These are phyloP conservation scores for Aspergillus novofumigatus DNA, from an alignment of 2,329 filamentous ascomycete genomes.

Conservation along the genomic window DNA sequence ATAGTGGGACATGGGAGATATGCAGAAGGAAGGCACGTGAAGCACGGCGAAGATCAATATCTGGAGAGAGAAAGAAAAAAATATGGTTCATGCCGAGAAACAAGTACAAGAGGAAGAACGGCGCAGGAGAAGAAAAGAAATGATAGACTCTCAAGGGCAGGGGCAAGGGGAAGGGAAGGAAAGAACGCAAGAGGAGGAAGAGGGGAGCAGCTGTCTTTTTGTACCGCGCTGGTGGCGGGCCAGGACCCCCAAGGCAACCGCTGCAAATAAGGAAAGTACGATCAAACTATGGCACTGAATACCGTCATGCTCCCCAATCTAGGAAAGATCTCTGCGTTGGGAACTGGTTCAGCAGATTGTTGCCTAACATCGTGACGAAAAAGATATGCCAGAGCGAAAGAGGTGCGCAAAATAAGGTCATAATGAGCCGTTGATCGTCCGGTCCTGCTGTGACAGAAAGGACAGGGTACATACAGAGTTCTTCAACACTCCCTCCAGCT, in stretches of 20 bases:
- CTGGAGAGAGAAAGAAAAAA: no score
- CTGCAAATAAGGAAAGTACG: not conserved
- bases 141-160: not conserved
- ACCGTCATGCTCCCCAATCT: not conserved
- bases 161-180: not conserved
- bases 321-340: not conserved
- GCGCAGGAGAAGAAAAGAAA: not conserved
- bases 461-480: no score
- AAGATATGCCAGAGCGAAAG: no score
- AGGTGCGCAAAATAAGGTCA: no score
- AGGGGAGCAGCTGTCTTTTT: not conserved
- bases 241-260: not conserved
- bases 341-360: not conserved
- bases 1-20: no score
- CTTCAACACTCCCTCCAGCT: no score
- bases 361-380: no score
- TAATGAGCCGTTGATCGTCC: no score
- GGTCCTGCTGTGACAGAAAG: no score
- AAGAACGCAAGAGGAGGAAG: not conserved
- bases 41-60: no score
- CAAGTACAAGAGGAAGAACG: not conserved
- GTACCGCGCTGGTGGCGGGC: not conserved
- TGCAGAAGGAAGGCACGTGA: no score
- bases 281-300: not conserved
- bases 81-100: not conserved